phyloP scores from a whole-genome alignment of 176 grass and related monocot species.

The Musa troglodytarum region DNA sequence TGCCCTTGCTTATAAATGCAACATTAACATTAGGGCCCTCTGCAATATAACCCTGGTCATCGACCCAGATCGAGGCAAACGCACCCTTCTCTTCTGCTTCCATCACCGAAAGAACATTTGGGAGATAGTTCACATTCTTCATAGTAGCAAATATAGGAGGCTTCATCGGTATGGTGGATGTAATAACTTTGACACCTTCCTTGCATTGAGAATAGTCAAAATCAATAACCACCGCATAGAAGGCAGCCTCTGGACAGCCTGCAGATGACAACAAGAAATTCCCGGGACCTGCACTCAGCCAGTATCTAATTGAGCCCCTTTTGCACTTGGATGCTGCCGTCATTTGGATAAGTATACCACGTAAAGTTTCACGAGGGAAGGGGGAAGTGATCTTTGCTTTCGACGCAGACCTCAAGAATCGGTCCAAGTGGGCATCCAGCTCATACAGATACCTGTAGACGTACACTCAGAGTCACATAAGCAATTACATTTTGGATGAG shows the following conservation, averaged over 20 bases:
- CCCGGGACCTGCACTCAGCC: slow-evolving; percentile 60
- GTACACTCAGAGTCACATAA: neutral
- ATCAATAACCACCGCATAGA: slow-evolving; percentile 69
- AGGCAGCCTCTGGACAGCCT: slow-evolving; percentile 39
- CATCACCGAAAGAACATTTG: slow-evolving; percentile 64
- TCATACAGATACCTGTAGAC: slow-evolving; percentile 51
- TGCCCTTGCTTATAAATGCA: slow-evolving; percentile 51
- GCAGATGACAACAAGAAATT: slow-evolving; percentile 66
- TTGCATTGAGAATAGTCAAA: slow-evolving; percentile 54
- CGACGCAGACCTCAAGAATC: slow-evolving; percentile 66
- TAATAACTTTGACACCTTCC: slow-evolving; percentile 56
- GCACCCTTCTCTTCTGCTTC: slow-evolving; percentile 74
- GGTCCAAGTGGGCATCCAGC: slow-evolving; percentile 68
- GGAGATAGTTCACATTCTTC: slow-evolving; percentile 92
- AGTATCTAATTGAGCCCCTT: slow-evolving; percentile 72
- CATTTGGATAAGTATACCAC: slow-evolving; percentile 63
- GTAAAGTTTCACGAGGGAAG: slow-evolving; percentile 41
- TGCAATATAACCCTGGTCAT: slow-evolving; percentile 70
- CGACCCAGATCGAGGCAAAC: slow-evolving; percentile 65
- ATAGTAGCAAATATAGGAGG: slow-evolving; percentile 61
- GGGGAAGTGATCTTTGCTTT: slow-evolving; percentile 41
- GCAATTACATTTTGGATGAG: neutral
- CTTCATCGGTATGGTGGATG: slow-evolving; percentile 75
- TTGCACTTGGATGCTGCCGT: slow-evolving; percentile 59
- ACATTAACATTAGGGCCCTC: slow-evolving; percentile 94